Base-by-base conservation (phyloP, 2,329 filamentous ascomycete species). In the Hortaea werneckii region DNA sequence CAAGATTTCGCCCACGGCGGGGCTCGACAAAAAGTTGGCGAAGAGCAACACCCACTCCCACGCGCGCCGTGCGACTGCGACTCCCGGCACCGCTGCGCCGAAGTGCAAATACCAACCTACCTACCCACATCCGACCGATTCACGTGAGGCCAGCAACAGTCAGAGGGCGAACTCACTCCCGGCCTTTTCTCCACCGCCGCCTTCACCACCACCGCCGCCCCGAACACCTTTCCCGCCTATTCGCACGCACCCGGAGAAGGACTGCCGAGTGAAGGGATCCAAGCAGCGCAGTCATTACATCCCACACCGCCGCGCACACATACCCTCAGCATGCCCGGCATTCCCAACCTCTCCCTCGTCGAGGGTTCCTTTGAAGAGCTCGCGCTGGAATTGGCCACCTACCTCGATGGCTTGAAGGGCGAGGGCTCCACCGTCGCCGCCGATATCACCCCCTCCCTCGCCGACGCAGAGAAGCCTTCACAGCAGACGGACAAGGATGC, bases 331-430 rank as follows among this genome's bases (percentile, higher is more conserved):
- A 82, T 82, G 78, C 75, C 78, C 53, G 76, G 71, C 58, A 72
- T 77, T 52, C 72, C 76, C 49, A 81, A 74, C 56, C 80, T 78
- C 61, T 75, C 81, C 58, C 72, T 82, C 58, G 80, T 98, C 69
- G 92, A 98, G 75, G 92, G 92, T 68, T 79, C 80, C 61, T 95
- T 95, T 68, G 82, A 88, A 67, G 92, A 96, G 73, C 82, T 95
- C 65, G 82, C 85, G 62, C 82, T 86, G 69, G 92, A 98, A 74
- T 85, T 98, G 75, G 88, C 90, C 67, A 85, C 89, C 61, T 95
- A 94, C 72, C 76, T 98, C 66, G 87, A 94, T 69, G 75, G 82
- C 58, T 79, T 89, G 65, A 84, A 85, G 62, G 69, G 71, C 58
- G 75, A 78, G 52, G 76, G 76, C 54, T 67, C 67, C 53, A 69